These are phyloP conservation scores for Scheffersomyces cryptocercus DNA, from an alignment of 1,139 yeast genomes.

Conservation along the genomic window DNA sequence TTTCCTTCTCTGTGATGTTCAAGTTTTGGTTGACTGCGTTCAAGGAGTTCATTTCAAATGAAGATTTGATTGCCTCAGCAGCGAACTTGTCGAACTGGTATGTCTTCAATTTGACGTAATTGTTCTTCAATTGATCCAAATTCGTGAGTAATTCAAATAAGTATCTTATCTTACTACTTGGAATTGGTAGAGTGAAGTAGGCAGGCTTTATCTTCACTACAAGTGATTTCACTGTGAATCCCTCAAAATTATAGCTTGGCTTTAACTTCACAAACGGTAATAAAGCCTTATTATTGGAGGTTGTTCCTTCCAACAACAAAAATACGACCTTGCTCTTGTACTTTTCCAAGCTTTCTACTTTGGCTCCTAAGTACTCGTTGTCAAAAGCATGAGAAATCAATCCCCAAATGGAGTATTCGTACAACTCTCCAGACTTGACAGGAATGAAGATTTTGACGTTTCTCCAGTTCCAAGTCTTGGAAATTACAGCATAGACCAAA, in stretches of 20 bases:
- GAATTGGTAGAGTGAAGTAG: slow-evolving; percentile 36
- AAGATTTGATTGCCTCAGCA: slow-evolving; percentile 16
- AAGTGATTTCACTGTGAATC: slow-evolving; percentile 39
- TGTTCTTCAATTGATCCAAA: slow-evolving; percentile 13
- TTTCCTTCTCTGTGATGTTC: slow-evolving; percentile 27
- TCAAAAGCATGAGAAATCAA: slow-evolving; percentile 37
- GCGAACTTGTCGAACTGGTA: slow-evolving; percentile 22
- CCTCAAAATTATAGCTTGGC: slow-evolving; percentile 11
- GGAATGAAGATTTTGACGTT: slow-evolving; percentile 48
- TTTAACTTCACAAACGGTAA: slow-evolving; percentile 40
- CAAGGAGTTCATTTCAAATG: slow-evolving; percentile 34
- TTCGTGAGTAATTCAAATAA: slow-evolving; percentile 27
- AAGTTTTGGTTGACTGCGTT: slow-evolving; percentile 28
- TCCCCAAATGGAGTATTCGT: slow-evolving; percentile 32
- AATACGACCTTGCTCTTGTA: slow-evolving; percentile 40
- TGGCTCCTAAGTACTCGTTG: slow-evolving; percentile 5
- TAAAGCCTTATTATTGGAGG: slow-evolving; percentile 64
- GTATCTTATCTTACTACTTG: slow-evolving; percentile 24
- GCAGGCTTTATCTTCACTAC: slow-evolving; percentile 43
- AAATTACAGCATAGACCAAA: slow-evolving; percentile 29
- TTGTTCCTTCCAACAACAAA: slow-evolving; percentile 66
- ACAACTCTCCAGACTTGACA: slow-evolving; percentile 35
- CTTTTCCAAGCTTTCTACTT: slow-evolving; percentile 19
- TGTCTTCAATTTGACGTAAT: slow-evolving; percentile 25
- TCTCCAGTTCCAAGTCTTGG: slow-evolving; percentile 26